Evolutionary conservation across 352 stramenopile species (phyloP).

Genomic region (Pilasporangium apinafurcum): DNA sequence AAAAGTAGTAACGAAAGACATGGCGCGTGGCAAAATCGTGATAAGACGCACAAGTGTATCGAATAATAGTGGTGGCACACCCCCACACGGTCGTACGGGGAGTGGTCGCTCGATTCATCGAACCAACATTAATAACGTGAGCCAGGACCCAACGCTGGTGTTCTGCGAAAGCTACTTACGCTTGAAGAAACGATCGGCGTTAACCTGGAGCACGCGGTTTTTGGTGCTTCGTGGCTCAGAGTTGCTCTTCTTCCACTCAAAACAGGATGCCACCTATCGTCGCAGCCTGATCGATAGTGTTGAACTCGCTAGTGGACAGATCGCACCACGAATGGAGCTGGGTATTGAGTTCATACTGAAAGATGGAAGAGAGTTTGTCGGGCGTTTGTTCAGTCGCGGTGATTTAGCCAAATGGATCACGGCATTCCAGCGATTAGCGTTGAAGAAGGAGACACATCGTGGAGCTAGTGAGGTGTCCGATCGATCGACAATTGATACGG

Average conservation of each 20-base stretch:
- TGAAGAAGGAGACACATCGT: constrained; percentile 29
- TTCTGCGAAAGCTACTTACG: constrained; percentile 57
- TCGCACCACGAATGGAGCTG: constrained; percentile 37
- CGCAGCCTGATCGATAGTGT: constrained; percentile 30
- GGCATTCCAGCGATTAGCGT: constrained; percentile 49
- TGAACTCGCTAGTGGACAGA: constrained; percentile 25
- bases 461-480: constrained; percentile 19
- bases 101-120: no score
- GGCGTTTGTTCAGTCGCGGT: constrained; percentile 39
- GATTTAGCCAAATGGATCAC: constrained; percentile 60
- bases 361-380: constrained; percentile 38
- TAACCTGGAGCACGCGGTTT: constrained; percentile 62
- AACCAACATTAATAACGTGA: no score
- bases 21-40: no score
- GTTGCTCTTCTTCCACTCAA: constrained; percentile 40
- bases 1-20: no score
- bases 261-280: constrained; percentile 39
- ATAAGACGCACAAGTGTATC: no score
- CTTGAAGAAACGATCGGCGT: constrained; percentile 45
- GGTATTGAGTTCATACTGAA: constrained; percentile 35
- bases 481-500: constrained; percentile 10
- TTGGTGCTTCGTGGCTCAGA: constrained; percentile 36
- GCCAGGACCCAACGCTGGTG: no score
- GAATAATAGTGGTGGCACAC: no score
- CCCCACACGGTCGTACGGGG: no score